These are phyloP conservation scores for Trichoderma semiorbis DNA, from an alignment of 2,329 filamentous ascomycete species.

Conservation along the genomic window DNA sequence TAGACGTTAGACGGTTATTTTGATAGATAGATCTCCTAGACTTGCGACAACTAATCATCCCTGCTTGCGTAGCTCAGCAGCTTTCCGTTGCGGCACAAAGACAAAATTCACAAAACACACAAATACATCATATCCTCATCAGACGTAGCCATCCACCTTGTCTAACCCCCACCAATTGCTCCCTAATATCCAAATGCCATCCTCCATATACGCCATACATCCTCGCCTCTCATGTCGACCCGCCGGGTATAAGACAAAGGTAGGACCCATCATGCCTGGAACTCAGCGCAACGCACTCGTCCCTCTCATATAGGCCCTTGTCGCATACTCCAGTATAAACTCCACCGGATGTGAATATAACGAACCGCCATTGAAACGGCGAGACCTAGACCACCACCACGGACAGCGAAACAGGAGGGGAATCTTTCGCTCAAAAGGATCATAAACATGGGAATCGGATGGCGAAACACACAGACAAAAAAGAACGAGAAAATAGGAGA, in stretches of 20 bases:
- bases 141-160: neutral
- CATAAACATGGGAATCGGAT: neutral
- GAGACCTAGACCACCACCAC: neutral
- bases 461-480: neutral
- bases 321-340: slow-evolving; percentile 27
- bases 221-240: neutral
- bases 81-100: slow-evolving; percentile 15
- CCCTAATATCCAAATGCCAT: slow-evolving; percentile 23
- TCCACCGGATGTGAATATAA: slow-evolving; percentile 16
- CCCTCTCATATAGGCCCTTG: slow-evolving; percentile 24
- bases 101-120: neutral
- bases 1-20: neutral
- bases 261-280: neutral
- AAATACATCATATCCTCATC: slow-evolving; percentile 10
- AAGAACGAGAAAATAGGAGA: neutral
- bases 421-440: slow-evolving; percentile 12
- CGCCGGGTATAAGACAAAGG: neutral
- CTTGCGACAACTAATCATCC: slow-evolving; percentile 21
- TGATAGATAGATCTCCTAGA: slow-evolving; percentile 6
- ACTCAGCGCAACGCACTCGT: slow-evolving; percentile 20
- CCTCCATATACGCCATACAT: slow-evolving; percentile 17
- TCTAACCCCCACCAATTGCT: slow-evolving; percentile 22
- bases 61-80: slow-evolving; percentile 18
- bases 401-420: slow-evolving; percentile 13
- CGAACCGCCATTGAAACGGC: neutral